Base-by-base conservation (phyloP, 2,329 filamentous ascomycete species). In the Paecilomyces variotii region DNA sequence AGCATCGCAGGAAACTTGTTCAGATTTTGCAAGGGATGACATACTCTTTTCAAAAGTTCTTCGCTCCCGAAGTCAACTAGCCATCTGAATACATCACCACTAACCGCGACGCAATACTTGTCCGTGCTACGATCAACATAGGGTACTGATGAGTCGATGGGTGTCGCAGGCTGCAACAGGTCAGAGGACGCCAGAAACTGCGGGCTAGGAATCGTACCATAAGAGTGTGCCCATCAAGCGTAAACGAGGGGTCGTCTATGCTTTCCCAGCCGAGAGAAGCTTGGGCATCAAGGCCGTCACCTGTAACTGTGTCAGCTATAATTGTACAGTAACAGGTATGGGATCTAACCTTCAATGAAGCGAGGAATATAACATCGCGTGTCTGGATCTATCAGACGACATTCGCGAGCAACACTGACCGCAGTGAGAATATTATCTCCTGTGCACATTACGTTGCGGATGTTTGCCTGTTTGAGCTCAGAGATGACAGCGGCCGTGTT, bases 351-450 rank as follows among this genome's bases (percentile, higher is more conserved):
- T 73, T 93, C 85, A 1, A 85, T 73, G 68, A 99, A 97, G 67
- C 89, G 89, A 14, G 94, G 92, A 4, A 97, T 87, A 71, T 97
- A 99, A 74, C 94, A 97, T 65, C 95, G 91, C 0, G 90, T 88
- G 28, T 85, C 86, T 62, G 82, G 85, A 67, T 92, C 86, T 64
- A 97, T 87, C 58, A 99, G 79, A 50, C 87, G 84, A 72, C 92
- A 97, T 69, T 97, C 92, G 66, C 92, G 84, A 2, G 91, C 93
- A 57, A 99, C 94, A 67, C 92, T 97, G 69, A 99, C 92, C 25
- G 94, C 94, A 9, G 94, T 99, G 57, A 97, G 78, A 62, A 97
- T 97, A 66, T 99, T 99, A 78, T 99, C 94, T 30, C 94, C 94
- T 0, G 94, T 99, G 62, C 95, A 95, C 94, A 99, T 99, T 56